phyloP scores from a whole-genome alignment of 306 rosid genomes.

The Cicer arietinum region DNA sequence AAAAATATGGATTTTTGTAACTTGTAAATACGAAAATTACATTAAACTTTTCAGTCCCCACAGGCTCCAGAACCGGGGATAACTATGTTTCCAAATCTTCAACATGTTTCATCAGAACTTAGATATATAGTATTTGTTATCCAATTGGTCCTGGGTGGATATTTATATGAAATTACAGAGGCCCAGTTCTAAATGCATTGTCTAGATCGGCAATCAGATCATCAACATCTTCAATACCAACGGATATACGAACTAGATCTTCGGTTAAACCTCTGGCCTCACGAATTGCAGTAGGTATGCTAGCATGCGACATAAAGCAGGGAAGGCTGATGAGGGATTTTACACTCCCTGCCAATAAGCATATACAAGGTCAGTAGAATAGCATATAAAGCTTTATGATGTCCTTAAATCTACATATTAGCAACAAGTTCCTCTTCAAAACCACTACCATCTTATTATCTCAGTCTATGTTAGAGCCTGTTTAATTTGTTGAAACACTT shows the following conservation, averaged over 20 bases:
- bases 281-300: slow-evolving; percentile 78
- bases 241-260: slow-evolving; percentile 73
- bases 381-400: background rate
- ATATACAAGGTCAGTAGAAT: slow-evolving; percentile 8
- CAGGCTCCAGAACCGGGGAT: background rate
- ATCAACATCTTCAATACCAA: slow-evolving; percentile 83
- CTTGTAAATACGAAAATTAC: background rate
- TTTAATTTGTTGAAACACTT: too few species aligned
- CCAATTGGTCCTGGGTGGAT: slow-evolving; percentile 6
- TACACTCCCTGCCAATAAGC: slow-evolving; percentile 70
- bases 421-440: background rate
- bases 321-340: slow-evolving; percentile 94
- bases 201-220: slow-evolving; percentile 79
- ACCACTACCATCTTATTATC: background rate
- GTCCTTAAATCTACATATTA: background rate
- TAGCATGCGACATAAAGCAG: slow-evolving; percentile 66
- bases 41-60: background rate
- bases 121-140: background rate
- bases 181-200: slow-evolving; percentile 72
- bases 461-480: background rate
- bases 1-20: background rate
- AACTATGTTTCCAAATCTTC: slow-evolving; percentile 8
- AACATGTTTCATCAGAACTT: background rate
- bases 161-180: slow-evolving; percentile 41
- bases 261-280: slow-evolving; percentile 85